Base-by-base conservation (phyloP, 1,139 yeast genomes). In the Lodderomyces beijingensis region DNA sequence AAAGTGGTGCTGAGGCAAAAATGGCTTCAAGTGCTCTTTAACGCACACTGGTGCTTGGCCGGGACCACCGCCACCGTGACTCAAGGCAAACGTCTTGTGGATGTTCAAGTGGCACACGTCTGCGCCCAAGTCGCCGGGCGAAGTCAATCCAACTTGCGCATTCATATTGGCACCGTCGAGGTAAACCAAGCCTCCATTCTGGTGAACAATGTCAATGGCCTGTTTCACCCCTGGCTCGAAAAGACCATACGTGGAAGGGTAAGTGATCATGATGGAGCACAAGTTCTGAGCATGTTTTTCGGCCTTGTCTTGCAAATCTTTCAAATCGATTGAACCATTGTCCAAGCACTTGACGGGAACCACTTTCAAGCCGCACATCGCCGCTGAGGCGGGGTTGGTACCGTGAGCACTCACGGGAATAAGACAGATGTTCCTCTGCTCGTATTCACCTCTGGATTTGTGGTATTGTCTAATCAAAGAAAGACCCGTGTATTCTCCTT, bases 11-110 rank as follows among this genome's bases (percentile, higher is more conserved):
- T 70, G 68, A 36, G 98, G 98, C 50, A 91, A 72, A 63, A 79
- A 88, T 37, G 89, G 88, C 32, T 73, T 74, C 51, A 91, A 69
- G 57, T 88, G 96, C 38, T 71, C 65, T 50, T 81, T 83, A 42
- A 89, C 97, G 71, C 97, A 88, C 41, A 91, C 93, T 38, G 98
- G 97, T 8, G 96, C 98, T 55, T 89, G 95, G 50, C 97, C 98
- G 28, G 98, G 98, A 31, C 98, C 98, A 57, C 98, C 98, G 53
- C 98, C 98, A 51, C 98, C 98, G 57, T 91, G 98, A 41, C 96
- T 94, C 54, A 91, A 88, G 31, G 97, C 91, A 68, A 91, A 91
- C 1, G 98, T 91, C 66, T 91, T 91, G 70, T 91, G 98, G 54
- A 91, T 71, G 57, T 91, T 91, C 65, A 91, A 74, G 55, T 91